Percentiles rank a stretch among this genome's conserved stretches.
These are phyloP conservation scores for Fomitopsis betulina DNA, from an alignment of 1,284 basidiomycete genomes.

Conservation along the genomic window DNA sequence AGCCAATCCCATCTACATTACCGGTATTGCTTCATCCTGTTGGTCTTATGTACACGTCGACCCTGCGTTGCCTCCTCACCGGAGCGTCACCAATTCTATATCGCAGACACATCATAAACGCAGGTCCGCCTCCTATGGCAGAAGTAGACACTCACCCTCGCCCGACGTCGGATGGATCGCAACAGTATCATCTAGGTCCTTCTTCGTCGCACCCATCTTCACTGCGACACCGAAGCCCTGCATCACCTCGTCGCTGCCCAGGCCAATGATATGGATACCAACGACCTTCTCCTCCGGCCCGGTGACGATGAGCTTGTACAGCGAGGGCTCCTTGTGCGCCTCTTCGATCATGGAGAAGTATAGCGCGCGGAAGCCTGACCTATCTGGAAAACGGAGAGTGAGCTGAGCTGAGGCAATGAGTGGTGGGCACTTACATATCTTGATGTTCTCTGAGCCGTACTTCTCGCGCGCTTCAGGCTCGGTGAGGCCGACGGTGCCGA, in stretches of 20 bases:
- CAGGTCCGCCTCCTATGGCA: neutral
- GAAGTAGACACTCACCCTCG: conserved; percentile 49
- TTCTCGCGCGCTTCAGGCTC: conserved; percentile 87
- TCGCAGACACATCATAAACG: conserved; percentile 12
- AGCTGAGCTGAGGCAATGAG: neutral
- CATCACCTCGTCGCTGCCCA: conserved; percentile 87
- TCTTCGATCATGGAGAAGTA: conserved; percentile 88
- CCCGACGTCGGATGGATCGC: conserved; percentile 87
- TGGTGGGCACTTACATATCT: conserved; percentile 72
- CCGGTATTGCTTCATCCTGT: too few species aligned
- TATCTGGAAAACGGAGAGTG: conserved; percentile 37
- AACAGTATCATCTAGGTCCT: conserved; percentile 84
- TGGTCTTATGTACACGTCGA: neutral
- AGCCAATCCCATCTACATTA: too few species aligned
- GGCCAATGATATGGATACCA: conserved; percentile 90
- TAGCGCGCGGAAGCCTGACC: conserved; percentile 77
- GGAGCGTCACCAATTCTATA: conserved; percentile 37
- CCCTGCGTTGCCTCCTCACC: conserved; percentile 15
- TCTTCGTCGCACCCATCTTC: conserved; percentile 92
- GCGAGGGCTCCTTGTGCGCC: conserved; percentile 86
- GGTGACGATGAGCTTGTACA: conserved; percentile 87
- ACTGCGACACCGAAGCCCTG: conserved; percentile 95
- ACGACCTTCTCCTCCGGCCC: conserved; percentile 93
- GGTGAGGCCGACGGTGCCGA: conserved; percentile 89
- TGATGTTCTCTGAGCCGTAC: conserved; percentile 82